phyloP scores from a whole-genome alignment of 2,329 filamentous ascomycete genomes.

The Trichothecium roseum region DNA sequence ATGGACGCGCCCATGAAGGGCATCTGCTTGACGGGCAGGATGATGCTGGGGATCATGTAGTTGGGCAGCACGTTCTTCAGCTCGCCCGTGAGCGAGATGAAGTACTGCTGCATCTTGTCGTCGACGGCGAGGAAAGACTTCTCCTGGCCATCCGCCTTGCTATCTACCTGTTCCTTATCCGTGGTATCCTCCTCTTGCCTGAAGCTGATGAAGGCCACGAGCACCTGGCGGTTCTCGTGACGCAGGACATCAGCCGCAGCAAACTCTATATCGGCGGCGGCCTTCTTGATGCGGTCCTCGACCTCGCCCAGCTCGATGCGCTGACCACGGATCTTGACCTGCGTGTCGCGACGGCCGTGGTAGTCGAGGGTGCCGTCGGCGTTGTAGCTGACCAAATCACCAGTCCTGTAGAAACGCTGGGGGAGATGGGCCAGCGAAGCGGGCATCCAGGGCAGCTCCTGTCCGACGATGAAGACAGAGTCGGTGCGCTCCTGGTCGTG shows the following conservation, averaged over 20 bases:
- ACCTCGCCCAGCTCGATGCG: slow-evolving; percentile 29
- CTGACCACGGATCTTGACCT: slow-evolving; percentile 44
- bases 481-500: slow-evolving; percentile 21
- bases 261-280: neutral
- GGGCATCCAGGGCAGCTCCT: slow-evolving; percentile 1
- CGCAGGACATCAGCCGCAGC: neutral
- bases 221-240: neutral
- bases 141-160: slow-evolving; percentile 13
- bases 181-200: slow-evolving; percentile 3
- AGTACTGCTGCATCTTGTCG: slow-evolving; percentile 5
- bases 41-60: slow-evolving; percentile 7
- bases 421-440: neutral
- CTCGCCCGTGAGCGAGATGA: slow-evolving; percentile 7
- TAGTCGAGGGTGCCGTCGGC: slow-evolving; percentile 1
- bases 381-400: neutral
- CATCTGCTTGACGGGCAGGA: slow-evolving; percentile 3
- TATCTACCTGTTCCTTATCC: neutral
- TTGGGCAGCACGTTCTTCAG: slow-evolving; percentile 4
- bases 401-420: slow-evolving; percentile 9
- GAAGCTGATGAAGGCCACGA: slow-evolving; percentile 5
- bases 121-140: slow-evolving; percentile 5
- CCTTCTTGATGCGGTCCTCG: slow-evolving; percentile 2
- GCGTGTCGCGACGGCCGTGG: slow-evolving; percentile 2
- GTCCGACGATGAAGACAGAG: slow-evolving; percentile 2
- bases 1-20: slow-evolving; percentile 6